Base-by-base conservation (phyloP, 306 rosid species). In the Coriaria nepalensis region DNA sequence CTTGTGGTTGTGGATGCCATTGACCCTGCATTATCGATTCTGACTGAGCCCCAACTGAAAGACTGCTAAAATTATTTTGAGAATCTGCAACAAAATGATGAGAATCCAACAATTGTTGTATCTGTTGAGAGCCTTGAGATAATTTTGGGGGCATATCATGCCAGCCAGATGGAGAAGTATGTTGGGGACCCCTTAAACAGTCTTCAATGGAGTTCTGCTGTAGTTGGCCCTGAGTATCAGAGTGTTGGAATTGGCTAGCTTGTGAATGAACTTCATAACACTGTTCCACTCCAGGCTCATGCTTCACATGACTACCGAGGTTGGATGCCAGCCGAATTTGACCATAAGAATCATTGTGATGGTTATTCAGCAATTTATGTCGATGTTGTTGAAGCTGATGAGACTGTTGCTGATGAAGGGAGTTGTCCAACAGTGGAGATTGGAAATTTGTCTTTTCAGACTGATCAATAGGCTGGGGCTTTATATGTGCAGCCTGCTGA, bases 391-490 rank as follows among this genome's bases (percentile, higher is more conserved):
- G 60, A 73, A 73, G 81, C 69, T 81, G 97, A 42, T 66, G 81
- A 46, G 84, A 59, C 55, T 67, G 79, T 43, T 73, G 87, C 55
- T 71, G 80, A 51, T 79, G 94, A 71, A 72, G 60, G 57, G 61
- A 56, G 55, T 57, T 65, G 42, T 78, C 93, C 68, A 93, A 59
- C 48, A 75, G 29, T 37, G 83, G 52, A 65, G 81, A 51, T 52
- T 79, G 93, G 49, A 75, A 79, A 75, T 73, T 77, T 72, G 81
- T 77, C 79, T 85, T 85, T 43, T 82, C 94, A 14, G 73, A 67
- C 10, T 75, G 87, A 66, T 75, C 86, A 43, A 68, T 59, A 56
- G 71, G 57, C 56, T 76, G 81, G 45, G 95, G 62, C 68, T 77
- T 86, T 14, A 53, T 50, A 53, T 77, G 84, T 50, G 78, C 59